Evolutionary conservation across 2,329 filamentous ascomycete genomes (phyloP), one percentile per base, ranked within the genome.

Genomic region (Paraconiothyrium brasiliense): DNA sequence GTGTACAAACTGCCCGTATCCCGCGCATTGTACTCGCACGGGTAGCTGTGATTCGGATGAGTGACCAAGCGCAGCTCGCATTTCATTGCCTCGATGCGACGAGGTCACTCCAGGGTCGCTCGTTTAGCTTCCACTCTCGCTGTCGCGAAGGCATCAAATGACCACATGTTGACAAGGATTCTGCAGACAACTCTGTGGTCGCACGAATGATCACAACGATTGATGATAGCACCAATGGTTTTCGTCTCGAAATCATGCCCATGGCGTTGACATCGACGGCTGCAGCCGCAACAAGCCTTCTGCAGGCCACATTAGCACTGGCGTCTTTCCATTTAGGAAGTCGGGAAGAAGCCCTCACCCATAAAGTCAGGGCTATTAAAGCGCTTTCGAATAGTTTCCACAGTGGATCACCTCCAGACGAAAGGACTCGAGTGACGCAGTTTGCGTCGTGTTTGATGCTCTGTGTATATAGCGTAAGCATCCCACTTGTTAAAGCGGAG

Each of bases 381-480:
- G 68, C 76, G 10, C 66, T 84, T 20, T 79, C 73, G 22, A 75
- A 76, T 9, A 81, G 81, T 4, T 67, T 84, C 34, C 67, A 68
- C 14, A 67, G 63, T 24, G 73, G 74, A 24, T 20, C 32, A 24
- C 22, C 37, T 44, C 24, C 11, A 10, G 39, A 54, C 9, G 39
- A 54, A 14, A 54, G 39, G 11, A 14, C 9, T 37, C 37, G 74
- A 7, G 76, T 80, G 54, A 76, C 75, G 8, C 81, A 83, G 60
- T 74, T 84, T 54, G 81, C 82, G 14, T 79, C 81, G 13, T 83
- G 80, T 8, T 82, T 84, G 83, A 84, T 84, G 82, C 76, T 84
- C 7, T 84, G 82, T 56, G 82, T 84, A 16, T 83, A 84, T 60
- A 83, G 81, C 67, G 82, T 83, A 63, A 69, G 79, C 63, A 5